Conservation (phyloP, 345 rosid genomes). For the Salix purpurea region DNA sequence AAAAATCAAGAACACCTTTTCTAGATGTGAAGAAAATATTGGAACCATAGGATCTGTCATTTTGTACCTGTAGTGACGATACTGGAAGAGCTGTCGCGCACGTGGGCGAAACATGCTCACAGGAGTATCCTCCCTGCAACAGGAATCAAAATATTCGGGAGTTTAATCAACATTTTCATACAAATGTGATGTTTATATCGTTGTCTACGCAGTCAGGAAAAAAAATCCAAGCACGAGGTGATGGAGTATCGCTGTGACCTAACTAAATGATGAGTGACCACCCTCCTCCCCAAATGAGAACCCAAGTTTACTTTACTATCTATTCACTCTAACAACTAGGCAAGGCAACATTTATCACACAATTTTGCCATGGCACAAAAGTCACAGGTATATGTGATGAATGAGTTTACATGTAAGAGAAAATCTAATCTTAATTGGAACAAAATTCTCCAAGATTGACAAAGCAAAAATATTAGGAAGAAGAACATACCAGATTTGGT, state of each 20-base stretch:
- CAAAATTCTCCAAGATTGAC: conserved; percentile 1
- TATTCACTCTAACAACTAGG: neutral
- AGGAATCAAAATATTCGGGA: conserved; percentile 13
- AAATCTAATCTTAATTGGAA: neutral
- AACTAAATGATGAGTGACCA: neutral
- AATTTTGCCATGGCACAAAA: neutral
- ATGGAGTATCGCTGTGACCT: neutral
- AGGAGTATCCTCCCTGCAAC: conserved; percentile 87
- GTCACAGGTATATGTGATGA: neutral
- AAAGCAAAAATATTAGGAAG: conserved; percentile 21
- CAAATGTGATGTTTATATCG: neutral
- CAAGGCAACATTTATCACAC: neutral
- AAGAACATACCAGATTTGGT: conserved; percentile 67
- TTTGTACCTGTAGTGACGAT: conserved; percentile 88
- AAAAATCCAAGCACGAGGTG: neutral
- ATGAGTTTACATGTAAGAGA: too few relatives aligned
- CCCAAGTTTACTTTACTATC: neutral
- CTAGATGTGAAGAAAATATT: neutral
- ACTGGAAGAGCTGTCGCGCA: conserved; percentile 88
- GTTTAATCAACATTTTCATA: neutral
- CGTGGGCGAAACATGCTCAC: conserved; percentile 89
- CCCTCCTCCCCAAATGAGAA: neutral
- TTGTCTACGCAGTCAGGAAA: neutral
- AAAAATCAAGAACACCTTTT: neutral
- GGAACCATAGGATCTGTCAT: conserved; percentile 2